A percentile compares a stretch with the other conserved stretches of the same genome.
phyloP scores from a whole-genome alignment of 306 rosid species.

The Quercus alba region DNA sequence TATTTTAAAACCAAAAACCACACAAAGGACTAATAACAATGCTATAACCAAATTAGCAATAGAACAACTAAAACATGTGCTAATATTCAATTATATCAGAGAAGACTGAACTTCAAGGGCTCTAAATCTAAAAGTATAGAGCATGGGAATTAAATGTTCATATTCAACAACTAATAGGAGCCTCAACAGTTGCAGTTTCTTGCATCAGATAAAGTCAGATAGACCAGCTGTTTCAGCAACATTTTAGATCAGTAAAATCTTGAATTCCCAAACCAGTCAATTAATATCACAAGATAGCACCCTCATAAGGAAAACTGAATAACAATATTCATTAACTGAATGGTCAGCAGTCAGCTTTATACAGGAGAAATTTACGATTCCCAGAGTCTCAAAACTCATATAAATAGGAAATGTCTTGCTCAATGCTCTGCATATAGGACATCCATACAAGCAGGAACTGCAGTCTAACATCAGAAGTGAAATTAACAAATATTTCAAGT shows the following conservation, averaged over 20 bases:
- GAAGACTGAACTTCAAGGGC: background rate
- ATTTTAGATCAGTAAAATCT: background rate
- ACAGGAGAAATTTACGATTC: conserved; percentile 20
- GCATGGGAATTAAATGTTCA: background rate
- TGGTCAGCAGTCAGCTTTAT: conserved; percentile 20
- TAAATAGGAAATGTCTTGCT: conserved; percentile 23
- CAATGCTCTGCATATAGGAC: conserved; percentile 16
- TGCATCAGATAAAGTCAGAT: background rate
- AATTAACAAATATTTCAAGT: background rate
- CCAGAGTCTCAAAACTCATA: conserved; percentile 17
- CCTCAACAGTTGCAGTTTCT: background rate
- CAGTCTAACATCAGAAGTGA: conserved; percentile 20
- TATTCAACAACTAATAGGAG: background rate
- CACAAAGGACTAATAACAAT: background rate
- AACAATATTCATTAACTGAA: background rate
- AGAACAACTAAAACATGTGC: background rate
- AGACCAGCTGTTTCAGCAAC: conserved; percentile 6
- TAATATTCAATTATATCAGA: background rate
- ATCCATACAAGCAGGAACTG: conserved; percentile 15
- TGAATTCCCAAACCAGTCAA: background rate
- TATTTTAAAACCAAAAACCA: background rate
- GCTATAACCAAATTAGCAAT: background rate
- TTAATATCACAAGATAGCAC: background rate
- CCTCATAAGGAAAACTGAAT: conserved; percentile 4
- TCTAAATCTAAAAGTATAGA: background rate